Evolutionary conservation across 2,329 filamentous ascomycete species (phyloP), one percentile per base, ranked within the genome.

Genomic region (Aureobasidium sp.): DNA sequence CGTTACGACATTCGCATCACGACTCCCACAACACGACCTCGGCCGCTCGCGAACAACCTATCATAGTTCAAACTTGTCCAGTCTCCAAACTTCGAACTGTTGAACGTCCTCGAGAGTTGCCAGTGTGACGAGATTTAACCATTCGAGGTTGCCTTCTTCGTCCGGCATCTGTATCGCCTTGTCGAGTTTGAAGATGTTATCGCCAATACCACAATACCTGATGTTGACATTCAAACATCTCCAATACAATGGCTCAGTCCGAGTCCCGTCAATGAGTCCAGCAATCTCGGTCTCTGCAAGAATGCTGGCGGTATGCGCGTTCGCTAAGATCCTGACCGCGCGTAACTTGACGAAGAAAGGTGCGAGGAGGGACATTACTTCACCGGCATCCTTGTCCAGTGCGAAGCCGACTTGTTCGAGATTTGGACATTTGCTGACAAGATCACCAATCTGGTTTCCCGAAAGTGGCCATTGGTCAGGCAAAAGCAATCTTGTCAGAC

Each of bases 371-470:
- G 71, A 71, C 7, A 77, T 61, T 1, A 68, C 68, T 15, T 72
- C 70, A 19, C 72, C 61, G 3, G 31, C 62, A 71, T 62, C 84
- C 78, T 85, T 82, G 81, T 78, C 73, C 17, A 81, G 74, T 8
- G 81, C 78, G 24, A 85, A 71, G 29, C 77, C 82, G 1, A 87
- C 72, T 66, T 87, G 83, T 64, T 85, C 82, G 15, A 86, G 72
- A 59, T 84, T 77, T 0, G 83, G 82, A 62, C 82, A 84, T 11
- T 72, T 72, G 54, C 79, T 78, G 35, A 83, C 79, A 7, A 86
- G 71, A 8, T 78, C 77, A 35, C 76, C 76, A 9, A 86, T 71
- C 5, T 80, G 74, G 1, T 74, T 69, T 2, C 76, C 73, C 17
- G 77, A 76, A 2, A 86, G 74, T 19, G 76, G 72, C 82, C 83